Base-by-base conservation (phyloP, 106 monocot genomes). In the Chionographis japonica region DNA sequence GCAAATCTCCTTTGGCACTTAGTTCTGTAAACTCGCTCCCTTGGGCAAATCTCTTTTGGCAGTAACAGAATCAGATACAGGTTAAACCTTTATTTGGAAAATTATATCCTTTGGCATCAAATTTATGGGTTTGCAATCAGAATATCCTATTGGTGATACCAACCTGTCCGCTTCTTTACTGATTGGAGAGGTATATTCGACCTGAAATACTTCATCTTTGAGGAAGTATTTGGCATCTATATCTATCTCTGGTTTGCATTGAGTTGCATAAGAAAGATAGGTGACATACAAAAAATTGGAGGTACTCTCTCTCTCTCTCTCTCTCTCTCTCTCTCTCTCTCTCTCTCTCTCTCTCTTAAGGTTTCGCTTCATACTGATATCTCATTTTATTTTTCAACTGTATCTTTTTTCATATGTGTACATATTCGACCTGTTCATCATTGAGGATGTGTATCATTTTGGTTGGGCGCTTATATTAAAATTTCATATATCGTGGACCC, bases 11-110 rank as follows among this genome's bases (percentile, higher is more conserved):
- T 83, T 70, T 78, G 62, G 76, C 78, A 75, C 20, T 53, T 68
- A 46, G 27, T 53, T 40, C 3, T 40, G 40, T 7, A 42, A 36
- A 52, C 42, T 42, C 36, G 37, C 52, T 67, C 55, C 60, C 6
- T 57, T 61, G 82, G 70, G 68, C 68, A 77, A 80, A 75, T 76
- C 75, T 84, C 84, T 70, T 84, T 87, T 79, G 74, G 77, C 79
- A 82, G n/a, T 58, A 54, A 71, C 8, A 58, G 37, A 61, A 75
- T 56, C 52, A 68, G 67, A 52, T 68, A 59, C 65, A 62, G 60
- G 54, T 56, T 57, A 67, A 64, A 43, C 19, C 60, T 78, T 67
- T 71, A 67, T 72, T 73, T 73, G 74, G 74, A 69, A 58, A 69
- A 66, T 76, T 80, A 68, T 1, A 27, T 73, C 72, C 72, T 80